phyloP scores from a whole-genome alignment of 371 early-diverging fungal genomes.

The Mortierella sp. region DNA sequence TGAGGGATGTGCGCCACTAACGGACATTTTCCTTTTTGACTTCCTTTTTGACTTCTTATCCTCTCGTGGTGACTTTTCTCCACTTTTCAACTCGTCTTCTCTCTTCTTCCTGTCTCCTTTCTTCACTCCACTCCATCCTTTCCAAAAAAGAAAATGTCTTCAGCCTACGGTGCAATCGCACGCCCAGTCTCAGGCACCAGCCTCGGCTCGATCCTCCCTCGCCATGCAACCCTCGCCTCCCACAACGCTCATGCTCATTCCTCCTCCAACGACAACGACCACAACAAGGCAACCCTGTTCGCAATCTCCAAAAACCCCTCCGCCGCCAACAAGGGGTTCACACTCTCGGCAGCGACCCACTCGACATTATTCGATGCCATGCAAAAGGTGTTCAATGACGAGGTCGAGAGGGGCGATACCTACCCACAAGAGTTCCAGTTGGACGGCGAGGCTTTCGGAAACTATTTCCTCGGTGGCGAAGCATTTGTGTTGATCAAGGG shows the following conservation, averaged over 20 bases:
- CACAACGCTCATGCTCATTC: constrained; percentile 48
- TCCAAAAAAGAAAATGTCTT: constrained; percentile 61
- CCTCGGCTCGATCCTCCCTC: constrained; percentile 61
- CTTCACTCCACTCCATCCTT: neutral
- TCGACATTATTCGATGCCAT: constrained; percentile 60
- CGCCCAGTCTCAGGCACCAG: constrained; percentile 55
- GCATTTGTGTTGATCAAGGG: constrained; percentile 64
- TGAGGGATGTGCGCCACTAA: neutral
- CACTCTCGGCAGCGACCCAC: constrained; percentile 20
- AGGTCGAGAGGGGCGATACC: constrained; percentile 77
- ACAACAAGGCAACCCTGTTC: constrained; percentile 43
- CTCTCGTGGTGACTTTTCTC: neutral
- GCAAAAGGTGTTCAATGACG: constrained; percentile 72
- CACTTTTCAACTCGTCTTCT: neutral
- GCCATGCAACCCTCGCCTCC: constrained; percentile 49
- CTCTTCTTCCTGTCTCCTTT: neutral
- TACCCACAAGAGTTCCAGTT: constrained; percentile 79
- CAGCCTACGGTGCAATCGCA: constrained; percentile 73
- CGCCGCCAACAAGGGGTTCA: constrained; percentile 25
- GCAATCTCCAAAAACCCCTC: constrained; percentile 41
- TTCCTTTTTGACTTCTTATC: neutral
- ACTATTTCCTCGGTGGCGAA: constrained; percentile 70
- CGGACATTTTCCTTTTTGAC: neutral
- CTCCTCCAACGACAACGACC: constrained; percentile 53
- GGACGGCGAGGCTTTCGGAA: constrained; percentile 63